Base-by-base conservation (phyloP, 345 rosid genomes). In the Salix udensis region DNA sequence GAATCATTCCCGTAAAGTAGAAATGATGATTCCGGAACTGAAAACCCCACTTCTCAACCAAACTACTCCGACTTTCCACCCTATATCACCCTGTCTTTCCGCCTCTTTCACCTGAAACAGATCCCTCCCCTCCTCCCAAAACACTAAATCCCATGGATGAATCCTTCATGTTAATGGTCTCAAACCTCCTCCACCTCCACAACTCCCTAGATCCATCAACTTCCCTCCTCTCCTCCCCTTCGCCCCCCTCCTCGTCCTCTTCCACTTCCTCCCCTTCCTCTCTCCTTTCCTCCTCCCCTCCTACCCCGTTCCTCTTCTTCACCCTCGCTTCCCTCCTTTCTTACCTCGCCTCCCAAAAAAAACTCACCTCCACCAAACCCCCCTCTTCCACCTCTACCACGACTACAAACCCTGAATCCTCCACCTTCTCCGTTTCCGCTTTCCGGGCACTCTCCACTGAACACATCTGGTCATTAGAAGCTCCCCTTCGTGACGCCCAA, bases 141-240 rank as follows among this genome's bases (percentile, higher is more conserved):
- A 78, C 88, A 82, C 85, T 77, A 83, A 69, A 65, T 13, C 66
- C 15, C 71, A 96, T 96, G 99, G 99, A 93, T 61, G 94, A 93
- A 78, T 90, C 97, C 14, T 84, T 96, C 82, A 71, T 92, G 88
- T 61, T 93, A 75, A 88, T 93, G 94, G 89, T 96, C 39, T 92
- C 99, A 48, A 93, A 92, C 67, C 95, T 96, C 66, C 89, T 96
- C 36, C 99, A 93, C 80, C 98, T 96, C 77, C 97, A 95, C 67
- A 91, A 89, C 85, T 88, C 92, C 44, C 82, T 92, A 21, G 97
- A 96, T 79, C 94, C 96, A 19, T 72, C 98, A 61, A 82, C 86
- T 60, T 78, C 92, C 55, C 72, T 87, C 80, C 89, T 94, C 82
- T 88, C 91, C 61, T 79, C 92, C 26, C 6, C 92, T 13, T 72